Percentiles rank a stretch among this genome's conserved stretches.
phyloP scores from a whole-genome alignment of 1,139 yeast genomes.

The Eremothecium cymbalariae region DNA sequence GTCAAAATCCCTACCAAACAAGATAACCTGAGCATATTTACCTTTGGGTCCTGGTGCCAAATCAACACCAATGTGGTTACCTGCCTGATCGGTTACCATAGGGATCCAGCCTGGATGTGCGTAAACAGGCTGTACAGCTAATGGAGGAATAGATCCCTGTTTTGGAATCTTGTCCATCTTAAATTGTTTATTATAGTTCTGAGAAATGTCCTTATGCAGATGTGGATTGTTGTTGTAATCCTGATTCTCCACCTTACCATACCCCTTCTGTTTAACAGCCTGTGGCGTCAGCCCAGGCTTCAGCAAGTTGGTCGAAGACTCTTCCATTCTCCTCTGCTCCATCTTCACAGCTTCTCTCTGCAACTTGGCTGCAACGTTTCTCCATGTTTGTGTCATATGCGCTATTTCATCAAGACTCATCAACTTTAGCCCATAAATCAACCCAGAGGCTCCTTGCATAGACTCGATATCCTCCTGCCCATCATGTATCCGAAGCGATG shows the following conservation, averaged over 20 bases:
- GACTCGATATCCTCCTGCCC: slow-evolving; percentile 53
- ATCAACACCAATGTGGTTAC: slow-evolving; percentile 85
- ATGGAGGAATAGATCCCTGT: slow-evolving; percentile 72
- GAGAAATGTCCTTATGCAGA: slow-evolving; percentile 25
- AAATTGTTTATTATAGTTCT: slow-evolving; percentile 23
- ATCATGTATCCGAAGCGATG: slow-evolving; percentile 55
- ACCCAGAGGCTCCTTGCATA: slow-evolving; percentile 48
- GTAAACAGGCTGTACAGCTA: slow-evolving; percentile 58
- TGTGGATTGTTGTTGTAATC: slow-evolving; percentile 24
- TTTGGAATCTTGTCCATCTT: slow-evolving; percentile 39
- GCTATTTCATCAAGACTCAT: slow-evolving; percentile 60
- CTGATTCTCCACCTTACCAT: slow-evolving; percentile 20
- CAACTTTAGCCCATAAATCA: slow-evolving; percentile 54
- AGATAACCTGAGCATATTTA: slow-evolving; percentile 71
- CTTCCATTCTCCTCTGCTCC: slow-evolving; percentile 5
- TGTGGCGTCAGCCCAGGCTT: slow-evolving; percentile 9
- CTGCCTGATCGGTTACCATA: slow-evolving; percentile 74
- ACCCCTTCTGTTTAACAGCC: slow-evolving; percentile 16
- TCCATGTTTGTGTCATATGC: slow-evolving; percentile 59
- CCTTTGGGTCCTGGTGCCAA: slow-evolving; percentile 77
- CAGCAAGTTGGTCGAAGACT: slow-evolving; percentile 9
- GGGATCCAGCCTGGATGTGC: slow-evolving; percentile 93
- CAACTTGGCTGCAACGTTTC: slow-evolving; percentile 48
- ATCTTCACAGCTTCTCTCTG: slow-evolving; percentile 22
- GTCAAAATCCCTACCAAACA: slow-evolving; percentile 87